Evolutionary conservation across 179 eudicot species (phyloP), one percentile per base, ranked within the genome.

Genomic region (Nepenthes alata): DNA sequence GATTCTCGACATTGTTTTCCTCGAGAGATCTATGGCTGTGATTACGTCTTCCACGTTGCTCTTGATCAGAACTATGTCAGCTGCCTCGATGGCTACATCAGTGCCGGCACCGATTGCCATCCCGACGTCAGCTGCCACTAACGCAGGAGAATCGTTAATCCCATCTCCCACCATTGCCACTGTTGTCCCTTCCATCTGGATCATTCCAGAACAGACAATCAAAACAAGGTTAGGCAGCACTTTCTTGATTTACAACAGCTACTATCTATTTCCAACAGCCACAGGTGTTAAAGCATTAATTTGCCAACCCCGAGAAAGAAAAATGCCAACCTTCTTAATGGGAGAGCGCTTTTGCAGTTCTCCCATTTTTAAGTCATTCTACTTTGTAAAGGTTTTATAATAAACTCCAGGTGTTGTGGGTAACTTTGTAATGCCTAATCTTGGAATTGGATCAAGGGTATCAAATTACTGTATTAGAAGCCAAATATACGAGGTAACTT

Each of bases 91-190:
- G 0, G 97, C 97, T 44, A 91, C 91, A 67, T 91, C 87, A 50
- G 97, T 91, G 61, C 97, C 96, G 5, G 97, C 96, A 4, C 97
- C 97, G 54, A 91, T 91, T 60, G 97, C 97, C 95, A 91, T 80
- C 41, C 97, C 97, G 3, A 91, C 94, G 67, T 91, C 94, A 55
- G 97, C 91, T 54, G 95, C 97, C 53, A 71, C 97, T 51, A 91
- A 72, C 44, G 96, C 97, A 3, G 96, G 97, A 5, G 97, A 88
- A 76, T 91, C 97, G 6, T 91, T 91, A 70, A 91, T 91, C 61
- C 97, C 96, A 5, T 91, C 97, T 72, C 97, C 97, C 38, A 91
- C 95, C 97, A 91, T 91, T 75, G 96, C 97, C 37, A 91, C 91
- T 3, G 71, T 75, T 58, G 66, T 52, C 8, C 96, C 96, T 77